These are phyloP conservation scores for Prunus armeniaca DNA, from an alignment of 306 rosid genomes.

Conservation along the genomic window DNA sequence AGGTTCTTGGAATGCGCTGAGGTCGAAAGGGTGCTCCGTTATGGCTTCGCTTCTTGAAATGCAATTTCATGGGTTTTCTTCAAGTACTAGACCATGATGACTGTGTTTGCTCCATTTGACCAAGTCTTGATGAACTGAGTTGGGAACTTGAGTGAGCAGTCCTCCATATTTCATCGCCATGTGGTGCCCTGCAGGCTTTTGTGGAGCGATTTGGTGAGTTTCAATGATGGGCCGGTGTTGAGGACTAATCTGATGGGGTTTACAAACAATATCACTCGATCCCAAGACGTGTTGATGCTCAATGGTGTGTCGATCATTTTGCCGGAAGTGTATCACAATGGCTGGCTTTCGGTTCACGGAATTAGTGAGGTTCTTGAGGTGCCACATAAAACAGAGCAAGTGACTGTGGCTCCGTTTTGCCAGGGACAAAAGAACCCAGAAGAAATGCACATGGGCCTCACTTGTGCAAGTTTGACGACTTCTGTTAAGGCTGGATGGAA, in stretches of 20 bases:
- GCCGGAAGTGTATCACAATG: not conserved
- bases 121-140: constrained; percentile 11
- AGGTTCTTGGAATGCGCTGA: constrained; percentile 35
- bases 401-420: too few relatives aligned
- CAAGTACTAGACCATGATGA: constrained; percentile 23
- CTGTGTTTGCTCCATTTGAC: constrained; percentile 44
- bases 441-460: too few relatives aligned
- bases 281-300: constrained; percentile 22
- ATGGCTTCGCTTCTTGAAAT: constrained; percentile 41
- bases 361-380: too few relatives aligned
- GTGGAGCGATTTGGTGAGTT: constrained; percentile 35
- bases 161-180: constrained; percentile 40
- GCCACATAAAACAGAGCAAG: too few relatives aligned
- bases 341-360: too few relatives aligned
- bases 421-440: too few relatives aligned
- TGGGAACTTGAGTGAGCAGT: constrained; percentile 18
- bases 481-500: too few relatives aligned
- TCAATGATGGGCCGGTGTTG: constrained; percentile 31
- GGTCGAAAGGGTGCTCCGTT: constrained; percentile 30
- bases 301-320: constrained; percentile 35
- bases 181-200: constrained; percentile 46
- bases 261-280: constrained; percentile 27
- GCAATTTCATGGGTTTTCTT: constrained; percentile 27
- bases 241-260: constrained; percentile 37
- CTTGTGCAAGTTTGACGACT: too few relatives aligned